Conservation (phyloP, 371 early-diverging fungal genomes). For the Rhizopus microsporus region DNA sequence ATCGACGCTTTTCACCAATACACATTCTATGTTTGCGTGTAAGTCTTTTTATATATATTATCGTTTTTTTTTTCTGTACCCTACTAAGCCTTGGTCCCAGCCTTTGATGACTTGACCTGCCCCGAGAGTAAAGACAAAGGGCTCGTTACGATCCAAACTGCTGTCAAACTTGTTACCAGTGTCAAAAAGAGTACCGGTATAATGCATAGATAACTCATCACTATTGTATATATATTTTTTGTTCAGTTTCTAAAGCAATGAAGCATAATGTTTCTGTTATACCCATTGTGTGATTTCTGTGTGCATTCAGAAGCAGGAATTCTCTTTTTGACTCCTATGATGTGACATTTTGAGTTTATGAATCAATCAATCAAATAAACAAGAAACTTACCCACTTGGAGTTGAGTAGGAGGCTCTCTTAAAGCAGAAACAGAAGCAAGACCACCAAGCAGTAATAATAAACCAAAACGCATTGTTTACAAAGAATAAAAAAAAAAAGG, state of each 20-base stretch:
- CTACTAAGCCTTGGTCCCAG: constrained; percentile 82
- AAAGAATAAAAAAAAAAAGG: constrained; percentile 6
- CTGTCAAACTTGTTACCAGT: constrained; percentile 80
- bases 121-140: constrained; percentile 78
- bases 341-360: neutral
- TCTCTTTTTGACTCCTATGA: constrained; percentile 52
- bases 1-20: constrained; percentile 79
- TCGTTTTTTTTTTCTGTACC: constrained; percentile 28
- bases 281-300: constrained; percentile 52
- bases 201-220: constrained; percentile 79
- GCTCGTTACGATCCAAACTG: constrained; percentile 65
- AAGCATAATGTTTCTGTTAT: constrained; percentile 2
- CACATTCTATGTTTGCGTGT: constrained; percentile 65
- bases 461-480: constrained; percentile 15
- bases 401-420: constrained; percentile 51
- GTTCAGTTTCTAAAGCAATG: neutral
- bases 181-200: constrained; percentile 73
- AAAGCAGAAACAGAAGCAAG: constrained; percentile 34
- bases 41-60: neutral
- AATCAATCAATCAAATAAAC: neutral
- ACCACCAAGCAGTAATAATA: constrained; percentile 11
- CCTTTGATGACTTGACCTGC: constrained; percentile 69
- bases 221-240: constrained; percentile 21
- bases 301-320: constrained; percentile 49
- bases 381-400: constrained; percentile 58